These are phyloP conservation scores for Albugo candida DNA, from an alignment of 352 stramenopile species.

Conservation along the genomic window DNA sequence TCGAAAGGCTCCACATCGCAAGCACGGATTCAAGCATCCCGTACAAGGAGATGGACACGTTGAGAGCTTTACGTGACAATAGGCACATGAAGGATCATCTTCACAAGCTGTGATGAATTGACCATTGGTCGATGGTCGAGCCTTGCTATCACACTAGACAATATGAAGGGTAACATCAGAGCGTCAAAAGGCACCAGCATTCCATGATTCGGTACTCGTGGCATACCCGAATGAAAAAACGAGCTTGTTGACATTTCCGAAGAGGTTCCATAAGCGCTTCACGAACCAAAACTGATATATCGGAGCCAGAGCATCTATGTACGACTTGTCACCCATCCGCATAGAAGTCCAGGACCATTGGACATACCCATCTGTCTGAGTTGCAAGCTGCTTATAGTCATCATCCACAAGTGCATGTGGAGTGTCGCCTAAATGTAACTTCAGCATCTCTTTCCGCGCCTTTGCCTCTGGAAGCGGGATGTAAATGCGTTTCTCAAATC, in stretches of 20 bases:
- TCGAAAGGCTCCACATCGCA: conserved; percentile 45
- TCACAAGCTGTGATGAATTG: conserved; percentile 62
- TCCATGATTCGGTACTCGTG: neutral
- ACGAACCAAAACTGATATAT: conserved; percentile 94
- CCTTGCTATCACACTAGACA: conserved; percentile 62
- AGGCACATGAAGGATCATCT: conserved; percentile 63
- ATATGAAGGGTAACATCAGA: neutral
- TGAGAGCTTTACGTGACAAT: conserved; percentile 82
- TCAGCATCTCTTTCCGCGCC: conserved; percentile 89
- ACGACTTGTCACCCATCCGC: neutral
- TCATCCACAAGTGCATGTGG: conserved; percentile 83
- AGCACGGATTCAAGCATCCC: conserved; percentile 51
- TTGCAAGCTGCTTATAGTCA: conserved; percentile 87
- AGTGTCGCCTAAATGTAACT: conserved; percentile 95
- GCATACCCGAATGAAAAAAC: conserved; percentile 70
- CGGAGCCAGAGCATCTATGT: conserved; percentile 79
- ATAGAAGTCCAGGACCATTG: neutral
- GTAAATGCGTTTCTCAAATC: conserved; percentile 98
- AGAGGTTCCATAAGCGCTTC: conserved; percentile 96
- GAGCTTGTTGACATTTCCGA: conserved; percentile 91
- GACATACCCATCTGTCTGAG: conserved; percentile 82
- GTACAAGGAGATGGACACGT: conserved; percentile 35
- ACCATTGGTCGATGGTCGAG: conserved; percentile 28
- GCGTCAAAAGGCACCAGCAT: neutral
- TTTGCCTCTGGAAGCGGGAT: conserved; percentile 91